phyloP scores from a whole-genome alignment of 2,329 filamentous ascomycete species.

The Ilyonectria mors-panacis region DNA sequence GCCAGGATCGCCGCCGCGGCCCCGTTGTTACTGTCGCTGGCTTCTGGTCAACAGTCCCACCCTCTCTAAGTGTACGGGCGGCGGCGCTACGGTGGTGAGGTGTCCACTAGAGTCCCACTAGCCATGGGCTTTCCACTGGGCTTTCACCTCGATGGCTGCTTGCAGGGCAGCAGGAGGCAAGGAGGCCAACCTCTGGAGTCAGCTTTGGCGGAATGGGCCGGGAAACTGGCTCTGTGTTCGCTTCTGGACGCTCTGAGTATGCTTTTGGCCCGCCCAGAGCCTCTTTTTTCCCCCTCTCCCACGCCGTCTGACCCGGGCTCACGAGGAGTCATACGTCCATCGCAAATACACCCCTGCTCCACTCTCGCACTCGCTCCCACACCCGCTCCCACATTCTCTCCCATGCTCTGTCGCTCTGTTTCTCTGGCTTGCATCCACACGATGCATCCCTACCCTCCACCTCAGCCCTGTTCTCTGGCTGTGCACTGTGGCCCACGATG shows the following conservation, averaged over 20 bases:
- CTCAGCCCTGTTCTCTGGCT: constrained; percentile 48
- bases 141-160: constrained; percentile 17
- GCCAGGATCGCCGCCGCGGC: constrained; percentile 41
- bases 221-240: constrained; percentile 1
- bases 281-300: background rate
- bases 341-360: constrained; percentile 7
- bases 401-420: constrained; percentile 19
- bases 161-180: constrained; percentile 1
- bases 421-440: constrained; percentile 18
- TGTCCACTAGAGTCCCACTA: constrained; percentile 12
- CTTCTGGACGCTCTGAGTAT: background rate
- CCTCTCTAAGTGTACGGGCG: constrained; percentile 3
- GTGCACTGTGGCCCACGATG: constrained; percentile 40
- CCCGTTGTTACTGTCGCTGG: constrained; percentile 13
- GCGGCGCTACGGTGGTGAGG: constrained; percentile 3
- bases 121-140: constrained; percentile 29
- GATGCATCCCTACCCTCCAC: constrained; percentile 46
- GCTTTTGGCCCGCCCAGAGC: background rate
- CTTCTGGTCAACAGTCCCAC: constrained; percentile 11
- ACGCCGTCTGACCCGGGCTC: constrained; percentile 1
- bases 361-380: constrained; percentile 13
- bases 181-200: constrained; percentile 1
- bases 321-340: constrained; percentile 7
- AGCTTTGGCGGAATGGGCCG: constrained; percentile 16
- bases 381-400: background rate